Conservation (phyloP, 441 rosid genomes). For the Theobroma grandiflorum region DNA sequence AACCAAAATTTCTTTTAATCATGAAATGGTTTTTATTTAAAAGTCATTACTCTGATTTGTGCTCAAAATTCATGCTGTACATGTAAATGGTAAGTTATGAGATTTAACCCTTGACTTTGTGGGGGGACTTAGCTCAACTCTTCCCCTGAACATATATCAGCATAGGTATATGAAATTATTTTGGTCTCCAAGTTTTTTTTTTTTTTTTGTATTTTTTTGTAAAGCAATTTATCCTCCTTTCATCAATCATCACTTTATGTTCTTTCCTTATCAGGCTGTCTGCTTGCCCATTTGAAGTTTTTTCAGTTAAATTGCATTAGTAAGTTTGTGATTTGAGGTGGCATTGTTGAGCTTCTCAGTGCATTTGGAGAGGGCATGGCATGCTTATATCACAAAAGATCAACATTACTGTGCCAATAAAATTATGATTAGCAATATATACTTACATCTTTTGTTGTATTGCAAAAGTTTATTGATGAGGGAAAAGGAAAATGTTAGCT, state of each 20-base stretch:
- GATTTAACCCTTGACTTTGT: neutral
- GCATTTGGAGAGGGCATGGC: neutral
- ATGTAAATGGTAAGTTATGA: neutral
- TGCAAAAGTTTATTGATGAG: conserved; percentile 7
- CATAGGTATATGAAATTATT: neutral
- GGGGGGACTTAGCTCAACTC: neutral
- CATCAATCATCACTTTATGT: neutral
- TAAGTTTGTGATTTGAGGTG: neutral
- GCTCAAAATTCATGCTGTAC: neutral
- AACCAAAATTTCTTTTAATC: neutral
- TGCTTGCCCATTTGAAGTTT: neutral
- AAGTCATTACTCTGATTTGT: neutral
- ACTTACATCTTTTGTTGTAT: neutral
- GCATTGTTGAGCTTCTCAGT: neutral
- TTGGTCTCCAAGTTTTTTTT: neutral
- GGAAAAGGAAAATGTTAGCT: conserved; percentile 15
- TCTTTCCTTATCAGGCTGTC: neutral
- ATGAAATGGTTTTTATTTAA: neutral
- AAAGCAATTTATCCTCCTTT: neutral
- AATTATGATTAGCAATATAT: neutral
- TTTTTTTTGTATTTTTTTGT: neutral
- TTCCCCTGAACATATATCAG: neutral
- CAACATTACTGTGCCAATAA: neutral
- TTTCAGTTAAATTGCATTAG: neutral
- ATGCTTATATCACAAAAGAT: neutral